A percentile compares a stretch with the other conserved stretches of the same genome.
phyloP scores from a whole-genome alignment of 331 rosid species.

The Acacia pycnantha region DNA sequence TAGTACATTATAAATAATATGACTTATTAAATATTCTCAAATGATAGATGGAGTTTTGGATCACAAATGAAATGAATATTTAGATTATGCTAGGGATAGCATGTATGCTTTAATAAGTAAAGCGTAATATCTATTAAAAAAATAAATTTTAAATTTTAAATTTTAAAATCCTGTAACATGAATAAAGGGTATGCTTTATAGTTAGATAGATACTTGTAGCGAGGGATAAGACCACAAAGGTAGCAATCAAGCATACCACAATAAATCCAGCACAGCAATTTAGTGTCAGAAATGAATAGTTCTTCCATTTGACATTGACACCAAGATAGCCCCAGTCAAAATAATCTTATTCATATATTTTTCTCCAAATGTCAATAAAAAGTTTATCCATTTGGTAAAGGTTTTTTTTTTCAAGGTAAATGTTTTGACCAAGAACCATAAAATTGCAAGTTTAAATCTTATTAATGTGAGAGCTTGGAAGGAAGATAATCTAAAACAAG shows the following conservation, averaged over 20 bases:
- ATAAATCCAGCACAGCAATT: constrained; percentile 21
- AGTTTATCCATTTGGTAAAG: too few species aligned
- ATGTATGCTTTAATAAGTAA: too few species aligned
- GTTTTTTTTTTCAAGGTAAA: too few species aligned
- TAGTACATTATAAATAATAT: too few species aligned
- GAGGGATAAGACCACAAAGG: not conserved
- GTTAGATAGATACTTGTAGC: not conserved
- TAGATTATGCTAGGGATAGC: not conserved
- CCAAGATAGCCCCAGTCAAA: constrained; percentile 25
- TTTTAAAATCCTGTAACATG: too few species aligned
- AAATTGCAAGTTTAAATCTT: too few species aligned
- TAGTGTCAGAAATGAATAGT: constrained; percentile 40
- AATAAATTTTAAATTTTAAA: too few species aligned
- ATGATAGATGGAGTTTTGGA: not conserved
- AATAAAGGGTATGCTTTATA: not conserved
- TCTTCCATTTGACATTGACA: constrained; percentile 42
- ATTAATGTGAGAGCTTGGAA: too few species aligned
- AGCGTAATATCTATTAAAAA: too few species aligned
- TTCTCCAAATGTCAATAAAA: too few species aligned
- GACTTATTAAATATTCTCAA: not conserved
- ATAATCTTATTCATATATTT: too few species aligned
- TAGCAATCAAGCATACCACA: not conserved
- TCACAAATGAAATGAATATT: not conserved
- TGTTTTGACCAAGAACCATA: constrained; percentile 6
- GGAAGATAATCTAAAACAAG: too few species aligned